Evolutionary conservation across 2,329 filamentous ascomycete species (phyloP), one percentile per base, ranked within the genome.

Genomic region (Macrophomina pseudophaseolina): DNA sequence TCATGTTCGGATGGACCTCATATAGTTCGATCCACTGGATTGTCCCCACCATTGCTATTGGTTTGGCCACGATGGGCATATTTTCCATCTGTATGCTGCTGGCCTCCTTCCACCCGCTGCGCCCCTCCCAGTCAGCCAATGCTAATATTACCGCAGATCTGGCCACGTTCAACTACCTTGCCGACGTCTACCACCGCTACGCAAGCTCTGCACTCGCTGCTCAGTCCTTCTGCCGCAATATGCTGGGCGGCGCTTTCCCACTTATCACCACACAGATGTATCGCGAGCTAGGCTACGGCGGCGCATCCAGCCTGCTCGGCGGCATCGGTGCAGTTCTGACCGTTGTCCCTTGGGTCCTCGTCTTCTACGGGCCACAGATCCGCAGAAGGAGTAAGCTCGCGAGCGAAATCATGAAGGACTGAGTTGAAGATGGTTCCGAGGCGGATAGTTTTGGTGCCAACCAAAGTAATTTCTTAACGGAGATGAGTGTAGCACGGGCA

Each of bases 111-210:
- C 11, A 7, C 48, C 46, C 46, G 12, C 33, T 28, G 23, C 3
- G 23, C 30, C 6, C 32, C 32, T 28, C 2, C 12, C 7, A 23
- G 35, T 6, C n/a, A 16, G 32, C 76, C 23, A 23, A 77, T 35
- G 23, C 40, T 53, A n/a, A 46, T 32, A 9, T 14, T 6, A 4
- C 4, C 3, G 14, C 40, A 65, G 63, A 65, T 74, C 85, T 97
- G 1, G 90, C 93, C 2, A 91, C 93, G 0, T 97, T 97, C 81
- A 97, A 97, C 75, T 97, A 97, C 72, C 84, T 97, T 1, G 93
- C 93, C 23, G 94, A 97, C 74, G 90, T 90, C 1, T 97, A 97
- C 77, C 90, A 93, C 74, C 84, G 86, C 2, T 97, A 94, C 72
- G 92, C 94, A 0, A 93, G 90, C 46, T 95, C 91, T 0, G 93